Percentiles rank a stretch among this genome's conserved stretches.
Conservation (phyloP, 768 basidiomycete genomes). For the Arthromyces matolae region DNA sequence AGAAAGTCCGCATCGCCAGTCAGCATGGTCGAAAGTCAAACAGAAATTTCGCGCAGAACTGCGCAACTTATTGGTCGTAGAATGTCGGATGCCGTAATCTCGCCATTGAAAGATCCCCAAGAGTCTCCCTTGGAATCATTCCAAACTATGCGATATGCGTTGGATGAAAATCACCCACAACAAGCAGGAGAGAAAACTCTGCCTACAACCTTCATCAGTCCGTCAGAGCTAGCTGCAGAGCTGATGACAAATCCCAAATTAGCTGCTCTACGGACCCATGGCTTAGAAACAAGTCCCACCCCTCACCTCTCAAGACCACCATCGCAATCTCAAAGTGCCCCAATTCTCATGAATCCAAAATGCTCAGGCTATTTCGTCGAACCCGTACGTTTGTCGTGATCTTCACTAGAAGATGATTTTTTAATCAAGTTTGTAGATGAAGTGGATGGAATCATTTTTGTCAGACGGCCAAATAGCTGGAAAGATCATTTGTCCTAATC, state of each 20-base stretch:
- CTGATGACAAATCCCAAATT: conserved; percentile 41
- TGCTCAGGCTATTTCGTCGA: conserved; percentile 98
- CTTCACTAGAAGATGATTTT: not conserved
- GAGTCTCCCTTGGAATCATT: conserved; percentile 14
- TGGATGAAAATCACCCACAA: conserved; percentile 3
- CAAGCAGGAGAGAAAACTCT: conserved; percentile 13
- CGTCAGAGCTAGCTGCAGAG: conserved; percentile 40
- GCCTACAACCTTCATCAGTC: conserved; percentile 30
- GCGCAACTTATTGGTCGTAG: conserved; percentile 37
- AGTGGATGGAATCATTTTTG: conserved; percentile 91
- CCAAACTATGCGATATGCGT: conserved; percentile 10
- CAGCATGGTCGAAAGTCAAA: conserved; percentile 2
- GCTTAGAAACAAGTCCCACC: conserved; percentile 19
- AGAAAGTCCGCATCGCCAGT: not conserved
- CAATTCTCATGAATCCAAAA: conserved; percentile 71
- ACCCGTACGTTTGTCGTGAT: conserved; percentile 56
- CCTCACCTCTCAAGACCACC: conserved; percentile 21
- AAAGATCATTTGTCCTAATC: conserved; percentile 90
- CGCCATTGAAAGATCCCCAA: conserved; percentile 18
- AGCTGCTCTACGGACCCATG: conserved; percentile 32
- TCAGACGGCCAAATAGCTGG: conserved; percentile 75
- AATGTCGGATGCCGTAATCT: conserved; percentile 40
- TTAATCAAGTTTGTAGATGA: conserved; percentile 51
- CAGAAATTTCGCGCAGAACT: conserved; percentile 14
- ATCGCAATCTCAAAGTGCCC: conserved; percentile 51